Base-by-base conservation (phyloP, 768 basidiomycete species). In the Lactarius sp. region DNA sequence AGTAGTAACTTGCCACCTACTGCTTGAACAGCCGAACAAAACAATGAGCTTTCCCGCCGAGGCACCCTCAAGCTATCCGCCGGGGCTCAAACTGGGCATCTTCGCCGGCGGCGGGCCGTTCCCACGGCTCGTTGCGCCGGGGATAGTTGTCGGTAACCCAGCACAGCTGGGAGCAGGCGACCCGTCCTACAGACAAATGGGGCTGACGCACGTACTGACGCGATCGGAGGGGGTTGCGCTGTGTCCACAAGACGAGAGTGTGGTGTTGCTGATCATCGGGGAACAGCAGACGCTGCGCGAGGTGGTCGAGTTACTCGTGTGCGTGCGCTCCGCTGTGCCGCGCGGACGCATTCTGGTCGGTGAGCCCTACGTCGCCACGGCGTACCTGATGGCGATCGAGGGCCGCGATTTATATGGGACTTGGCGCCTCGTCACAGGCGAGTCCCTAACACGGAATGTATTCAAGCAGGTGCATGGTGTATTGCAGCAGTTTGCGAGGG, bases 51-150 rank as follows among this genome's bases (percentile, higher is more conserved):
- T 62, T 10, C 62, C 51, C 5, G 33, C 50, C 4, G 44, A 62
- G 18, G 61, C 56, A 4, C 62, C 62, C 22, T 46, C 55, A 12
- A 31, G 10, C 42, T 50, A 18, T 27, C 62, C 61, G 4, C 44
- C 56, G 1, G 56, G 56, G 12, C 49, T 62, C 39, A 62, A 56
- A 50, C 47, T 51, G 1, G 61, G 60, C 46, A 46, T 61, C 47
- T 61, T 61, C 16, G 53, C 60, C 1, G 53, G 53, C 27, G 60
- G 61, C n/a, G 56, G 56, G 34, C 62, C 56, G 9, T 62, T 62
- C 27, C 61, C 62, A 42, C 53, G 62, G 4, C 56, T 62, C 16
- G 56, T 52, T 34, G 62, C 56, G 18, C 62, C 56, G 0, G 56
- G 62, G 3, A 62, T 62, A 42, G 50, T 62, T 33, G 50, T 62